These are phyloP conservation scores for Globisporangium megalacanthum DNA, from an alignment of 352 stramenopile species.

Conservation along the genomic window DNA sequence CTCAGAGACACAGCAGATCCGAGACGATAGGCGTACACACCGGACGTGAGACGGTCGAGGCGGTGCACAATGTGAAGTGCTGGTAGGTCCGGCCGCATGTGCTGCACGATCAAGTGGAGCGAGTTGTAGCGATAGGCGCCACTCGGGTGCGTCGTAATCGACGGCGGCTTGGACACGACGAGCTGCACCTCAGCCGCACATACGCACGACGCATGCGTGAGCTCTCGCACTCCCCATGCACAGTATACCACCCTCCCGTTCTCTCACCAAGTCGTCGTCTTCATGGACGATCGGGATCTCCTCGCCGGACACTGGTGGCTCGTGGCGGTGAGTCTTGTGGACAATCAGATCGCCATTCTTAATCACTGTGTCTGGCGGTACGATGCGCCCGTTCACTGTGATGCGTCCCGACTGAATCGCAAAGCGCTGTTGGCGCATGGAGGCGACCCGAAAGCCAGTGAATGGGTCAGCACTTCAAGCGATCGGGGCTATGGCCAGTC, in stretches of 20 bases:
- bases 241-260: no score
- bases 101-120: slow-evolving; percentile 78
- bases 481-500: slow-evolving; percentile 4
- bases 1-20: neutral
- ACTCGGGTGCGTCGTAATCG: slow-evolving; percentile 93
- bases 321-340: slow-evolving; percentile 95
- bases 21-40: slow-evolving; percentile 15
- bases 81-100: slow-evolving; percentile 60
- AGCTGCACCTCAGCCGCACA: slow-evolving; percentile 29
- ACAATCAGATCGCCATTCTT: slow-evolving; percentile 92
- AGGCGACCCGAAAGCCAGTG: no score
- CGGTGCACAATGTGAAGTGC: slow-evolving; percentile 91
- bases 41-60: slow-evolving; percentile 95
- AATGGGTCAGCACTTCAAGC: slow-evolving; percentile 1
- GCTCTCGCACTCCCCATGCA: neutral
- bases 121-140: slow-evolving; percentile 95
- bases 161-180: slow-evolving; percentile 87
- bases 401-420: slow-evolving; percentile 93
- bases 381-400: slow-evolving; percentile 86
- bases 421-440: slow-evolving; percentile 46
- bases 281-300: slow-evolving; percentile 78
- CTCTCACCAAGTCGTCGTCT: slow-evolving; percentile 60
- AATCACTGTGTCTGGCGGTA: slow-evolving; percentile 75
- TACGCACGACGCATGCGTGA: neutral
- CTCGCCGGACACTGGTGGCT: slow-evolving; percentile 90